Evolutionary conservation across 1,139 yeast genomes (phyloP).

Genomic region (Scheffersomyces illinoinensis): DNA sequence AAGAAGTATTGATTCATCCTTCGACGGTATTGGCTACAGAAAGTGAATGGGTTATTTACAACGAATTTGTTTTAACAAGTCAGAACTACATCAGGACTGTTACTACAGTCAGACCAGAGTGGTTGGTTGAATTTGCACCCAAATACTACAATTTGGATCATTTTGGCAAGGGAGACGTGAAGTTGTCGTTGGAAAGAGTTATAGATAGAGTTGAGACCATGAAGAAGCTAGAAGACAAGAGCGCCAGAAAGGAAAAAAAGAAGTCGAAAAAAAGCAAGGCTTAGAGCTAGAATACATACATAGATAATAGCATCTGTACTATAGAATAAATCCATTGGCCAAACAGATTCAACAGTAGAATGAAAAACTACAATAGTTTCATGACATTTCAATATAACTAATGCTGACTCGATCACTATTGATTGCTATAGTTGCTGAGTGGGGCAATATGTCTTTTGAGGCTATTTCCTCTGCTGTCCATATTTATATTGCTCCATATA

Average conservation of each 20-base stretch:
- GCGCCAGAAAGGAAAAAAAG: conserved; percentile 11
- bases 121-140: conserved; percentile 85
- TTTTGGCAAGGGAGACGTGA: conserved; percentile 82
- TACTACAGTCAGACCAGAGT: conserved; percentile 87
- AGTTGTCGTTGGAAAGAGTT: conserved; percentile 73
- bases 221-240: conserved; percentile 35
- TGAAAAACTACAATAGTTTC: neutral
- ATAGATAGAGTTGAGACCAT: conserved; percentile 49
- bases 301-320: neutral
- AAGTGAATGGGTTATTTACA: conserved; percentile 90
- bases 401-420: neutral
- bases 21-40: conserved; percentile 84
- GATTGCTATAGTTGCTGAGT: too few relatives aligned
- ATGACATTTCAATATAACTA: neutral
- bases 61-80: conserved; percentile 91
- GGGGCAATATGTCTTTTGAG: too few relatives aligned
- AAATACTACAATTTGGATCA: conserved; percentile 75
- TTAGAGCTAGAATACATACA: neutral
- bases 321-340: neutral
- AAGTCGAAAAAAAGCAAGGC: conserved; percentile 11
- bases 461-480: too few relatives aligned
- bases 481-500: too few relatives aligned
- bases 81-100: conserved; percentile 94
- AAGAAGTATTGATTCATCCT: conserved; percentile 92
- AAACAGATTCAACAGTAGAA: neutral